Evolutionary conservation across 176 grass and related monocot genomes (phyloP).

Genomic region (Sorghum bicolor): Sorghum_bicolor_NCBIv3 NC_012876.2:37727501-37728000

Average conservation of each 20-base stretch:
- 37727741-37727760: conserved; percentile 14
- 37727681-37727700: conserved; percentile 16
- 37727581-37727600: background rate
- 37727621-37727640: conserved; percentile 36
- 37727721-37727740: conserved; percentile 27
- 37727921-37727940: background rate
- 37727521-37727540: conserved; percentile 31
- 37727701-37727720: background rate
- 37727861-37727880: background rate
- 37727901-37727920: background rate
- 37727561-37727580: background rate
- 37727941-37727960: background rate
- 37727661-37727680: conserved; percentile 13
- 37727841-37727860: background rate
- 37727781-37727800: background rate
- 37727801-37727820: background rate
- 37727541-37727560: background rate
- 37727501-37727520: background rate
- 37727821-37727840: background rate
- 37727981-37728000: background rate
- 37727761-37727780: conserved; percentile 7
- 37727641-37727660: background rate
- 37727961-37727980: background rate
- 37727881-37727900: background rate
- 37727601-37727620: background rate